These are phyloP conservation scores for Penicillium roqueforti DNA, from an alignment of 495 filamentous ascomycete genomes.

Conservation along the genomic window DNA sequence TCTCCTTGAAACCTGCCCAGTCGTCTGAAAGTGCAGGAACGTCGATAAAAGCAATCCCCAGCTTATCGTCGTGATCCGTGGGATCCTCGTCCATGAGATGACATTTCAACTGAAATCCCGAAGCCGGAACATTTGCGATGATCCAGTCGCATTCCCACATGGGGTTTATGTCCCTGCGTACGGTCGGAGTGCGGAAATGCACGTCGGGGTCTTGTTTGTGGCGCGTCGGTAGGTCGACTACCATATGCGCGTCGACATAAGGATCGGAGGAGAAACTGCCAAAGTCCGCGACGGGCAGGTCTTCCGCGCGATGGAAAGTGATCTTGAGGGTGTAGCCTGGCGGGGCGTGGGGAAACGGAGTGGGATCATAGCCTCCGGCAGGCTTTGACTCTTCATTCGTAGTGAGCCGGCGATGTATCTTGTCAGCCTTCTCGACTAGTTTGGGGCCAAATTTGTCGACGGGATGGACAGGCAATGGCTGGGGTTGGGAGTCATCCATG, in stretches of 20 bases:
- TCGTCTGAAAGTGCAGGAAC: slow-evolving; percentile 53
- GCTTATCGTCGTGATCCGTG: slow-evolving; percentile 77
- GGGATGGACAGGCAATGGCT: slow-evolving; percentile 20
- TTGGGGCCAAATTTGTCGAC: slow-evolving; percentile 44
- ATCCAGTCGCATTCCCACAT: slow-evolving; percentile 83
- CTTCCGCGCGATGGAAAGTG: slow-evolving; percentile 73
- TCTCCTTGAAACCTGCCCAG: slow-evolving; percentile 64
- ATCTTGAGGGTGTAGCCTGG: slow-evolving; percentile 81
- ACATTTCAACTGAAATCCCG: slow-evolving; percentile 75
- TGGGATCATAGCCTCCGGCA: slow-evolving; percentile 74
- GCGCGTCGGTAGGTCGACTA: slow-evolving; percentile 56
- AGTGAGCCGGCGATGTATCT: slow-evolving; percentile 49
- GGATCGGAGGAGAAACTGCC: slow-evolving; percentile 77
- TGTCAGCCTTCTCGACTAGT: slow-evolving; percentile 54
- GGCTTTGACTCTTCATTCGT: slow-evolving; percentile 43
- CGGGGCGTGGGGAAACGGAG: slow-evolving; percentile 66
- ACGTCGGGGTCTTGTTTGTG: slow-evolving; percentile 77
- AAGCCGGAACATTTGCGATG: slow-evolving; percentile 75
- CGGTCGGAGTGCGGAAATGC: slow-evolving; percentile 69
- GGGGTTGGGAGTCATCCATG: slow-evolving; percentile 20
- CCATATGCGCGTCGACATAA: slow-evolving; percentile 68
- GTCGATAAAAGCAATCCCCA: slow-evolving; percentile 74
- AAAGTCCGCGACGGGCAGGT: slow-evolving; percentile 80
- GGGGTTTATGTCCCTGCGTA: slow-evolving; percentile 65
- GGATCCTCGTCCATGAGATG: slow-evolving; percentile 85